Evolutionary conservation across 2,329 filamentous ascomycete species (phyloP).

Genomic region (Colletotrichum trifolii): DNA sequence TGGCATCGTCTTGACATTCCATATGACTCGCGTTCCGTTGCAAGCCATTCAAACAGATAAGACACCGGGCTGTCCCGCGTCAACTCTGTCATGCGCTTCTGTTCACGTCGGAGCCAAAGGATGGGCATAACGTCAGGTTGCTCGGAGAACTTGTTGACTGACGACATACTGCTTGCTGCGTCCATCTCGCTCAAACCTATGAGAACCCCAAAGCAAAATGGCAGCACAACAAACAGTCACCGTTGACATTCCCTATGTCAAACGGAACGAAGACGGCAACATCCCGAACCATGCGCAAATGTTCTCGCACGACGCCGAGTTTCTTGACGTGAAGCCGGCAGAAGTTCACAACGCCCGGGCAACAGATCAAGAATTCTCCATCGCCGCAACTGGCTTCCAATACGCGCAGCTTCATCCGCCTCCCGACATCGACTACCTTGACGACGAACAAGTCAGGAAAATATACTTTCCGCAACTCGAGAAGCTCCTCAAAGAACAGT

Average conservation of each 20-base stretch:
- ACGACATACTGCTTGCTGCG: too few relatives aligned
- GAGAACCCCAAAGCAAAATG: slow-evolving; percentile 4
- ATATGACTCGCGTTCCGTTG: too few relatives aligned
- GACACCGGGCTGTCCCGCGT: too few relatives aligned
- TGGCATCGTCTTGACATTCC: too few relatives aligned
- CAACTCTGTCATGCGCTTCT: too few relatives aligned
- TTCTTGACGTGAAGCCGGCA: slow-evolving; percentile 15
- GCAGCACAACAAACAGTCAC: not conserved
- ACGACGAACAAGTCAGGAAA: slow-evolving; percentile 6
- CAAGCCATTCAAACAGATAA: too few relatives aligned
- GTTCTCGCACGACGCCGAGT: slow-evolving; percentile 20
- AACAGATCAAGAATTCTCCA: slow-evolving; percentile 3
- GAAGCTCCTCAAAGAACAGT: slow-evolving; percentile 8
- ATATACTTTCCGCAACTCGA: slow-evolving; percentile 8
- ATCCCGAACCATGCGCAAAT: slow-evolving; percentile 26
- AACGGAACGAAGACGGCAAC: slow-evolving; percentile 3
- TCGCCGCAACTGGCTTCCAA: not conserved
- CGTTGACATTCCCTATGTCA: slow-evolving; percentile 2
- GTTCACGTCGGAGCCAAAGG: too few relatives aligned
- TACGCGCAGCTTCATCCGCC: slow-evolving; percentile 2
- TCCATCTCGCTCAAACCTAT: too few relatives aligned
- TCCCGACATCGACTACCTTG: slow-evolving; percentile 10
- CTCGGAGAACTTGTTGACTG: too few relatives aligned
- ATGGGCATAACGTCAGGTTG: too few relatives aligned
- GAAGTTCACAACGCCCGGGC: slow-evolving; percentile 10